Percentiles rank a stretch among this genome's conserved stretches.
Conservation (phyloP, 2,329 filamentous ascomycete genomes). For the Ascochyta pisi region DNA sequence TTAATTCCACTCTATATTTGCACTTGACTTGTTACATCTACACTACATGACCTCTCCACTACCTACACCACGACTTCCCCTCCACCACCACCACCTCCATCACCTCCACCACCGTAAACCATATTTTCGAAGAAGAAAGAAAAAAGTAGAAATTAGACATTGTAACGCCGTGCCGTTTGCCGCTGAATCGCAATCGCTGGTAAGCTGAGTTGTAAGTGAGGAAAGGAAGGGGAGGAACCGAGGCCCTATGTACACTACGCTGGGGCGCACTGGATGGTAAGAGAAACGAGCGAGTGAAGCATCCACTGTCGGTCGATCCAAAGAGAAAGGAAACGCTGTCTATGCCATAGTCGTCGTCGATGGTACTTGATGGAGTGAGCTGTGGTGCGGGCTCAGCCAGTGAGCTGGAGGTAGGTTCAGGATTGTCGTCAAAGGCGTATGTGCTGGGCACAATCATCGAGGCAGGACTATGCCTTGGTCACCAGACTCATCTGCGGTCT, state of each 20-base stretch:
- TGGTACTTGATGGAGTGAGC: constrained; percentile 28
- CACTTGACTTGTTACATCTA: no score
- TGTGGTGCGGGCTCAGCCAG: constrained; percentile 42
- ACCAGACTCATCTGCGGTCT: constrained; percentile 63
- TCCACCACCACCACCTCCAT: background rate
- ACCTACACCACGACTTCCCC: background rate
- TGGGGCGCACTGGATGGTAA: constrained; percentile 4
- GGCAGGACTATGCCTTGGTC: constrained; percentile 29
- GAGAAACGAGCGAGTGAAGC: background rate
- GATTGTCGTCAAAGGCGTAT: constrained; percentile 33
- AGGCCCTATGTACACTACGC: constrained; percentile 19
- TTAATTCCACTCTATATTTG: no score
- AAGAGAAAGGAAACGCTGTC: background rate
- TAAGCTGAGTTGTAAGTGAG: no score
- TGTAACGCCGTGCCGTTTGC: constrained; percentile 12
- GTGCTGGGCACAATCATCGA: constrained; percentile 6
- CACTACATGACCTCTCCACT: no score
- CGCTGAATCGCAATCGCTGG: constrained; percentile 13
- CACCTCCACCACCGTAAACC: background rate
- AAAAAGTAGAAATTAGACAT: constrained; percentile 19
- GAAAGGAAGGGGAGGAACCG: no score
- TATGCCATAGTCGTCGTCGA: constrained; percentile 17
- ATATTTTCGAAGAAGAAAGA: background rate
- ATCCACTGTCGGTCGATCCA: background rate
- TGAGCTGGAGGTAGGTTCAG: constrained; percentile 33